Evolutionary conservation across 495 filamentous ascomycete species (phyloP).

Genomic region (Choiromyces venosus): DNA sequence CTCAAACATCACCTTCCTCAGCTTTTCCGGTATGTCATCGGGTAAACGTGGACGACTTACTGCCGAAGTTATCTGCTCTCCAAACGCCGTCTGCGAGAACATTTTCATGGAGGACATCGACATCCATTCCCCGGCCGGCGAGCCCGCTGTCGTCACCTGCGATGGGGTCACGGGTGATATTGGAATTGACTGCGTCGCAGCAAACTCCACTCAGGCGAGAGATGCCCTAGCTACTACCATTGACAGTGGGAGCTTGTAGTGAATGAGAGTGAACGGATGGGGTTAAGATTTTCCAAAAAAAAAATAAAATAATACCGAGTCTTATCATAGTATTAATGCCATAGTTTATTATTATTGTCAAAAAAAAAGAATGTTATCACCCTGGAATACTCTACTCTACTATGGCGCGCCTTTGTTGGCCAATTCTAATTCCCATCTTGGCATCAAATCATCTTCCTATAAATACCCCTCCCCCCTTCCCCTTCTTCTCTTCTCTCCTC

Average conservation of each 20-base stretch:
- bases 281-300: no score
- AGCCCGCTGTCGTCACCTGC: conserved; percentile 49
- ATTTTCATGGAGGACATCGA: conserved; percentile 52
- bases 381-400: neutral
- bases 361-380: no score
- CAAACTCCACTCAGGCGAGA: conserved; percentile 23
- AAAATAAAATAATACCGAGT: neutral
- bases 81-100: conserved; percentile 52
- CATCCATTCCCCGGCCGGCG: conserved; percentile 49
- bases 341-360: no score
- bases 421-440: neutral
- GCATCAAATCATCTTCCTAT: neutral
- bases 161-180: conserved; percentile 52
- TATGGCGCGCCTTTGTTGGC: no score
- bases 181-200: conserved; percentile 47
- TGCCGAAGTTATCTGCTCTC: conserved; percentile 51
- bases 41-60: conserved; percentile 50
- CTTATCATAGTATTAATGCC: neutral
- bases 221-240: conserved; percentile 12
- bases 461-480: no score
- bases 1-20: conserved; percentile 53
- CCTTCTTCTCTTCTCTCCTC: no score
- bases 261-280: neutral
- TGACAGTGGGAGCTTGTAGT: conserved; percentile 10
- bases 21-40: conserved; percentile 52